These are phyloP conservation scores for Trichosporon coremiiforme DNA, from an alignment of 1,284 basidiomycete genomes.

Conservation along the genomic window DNA sequence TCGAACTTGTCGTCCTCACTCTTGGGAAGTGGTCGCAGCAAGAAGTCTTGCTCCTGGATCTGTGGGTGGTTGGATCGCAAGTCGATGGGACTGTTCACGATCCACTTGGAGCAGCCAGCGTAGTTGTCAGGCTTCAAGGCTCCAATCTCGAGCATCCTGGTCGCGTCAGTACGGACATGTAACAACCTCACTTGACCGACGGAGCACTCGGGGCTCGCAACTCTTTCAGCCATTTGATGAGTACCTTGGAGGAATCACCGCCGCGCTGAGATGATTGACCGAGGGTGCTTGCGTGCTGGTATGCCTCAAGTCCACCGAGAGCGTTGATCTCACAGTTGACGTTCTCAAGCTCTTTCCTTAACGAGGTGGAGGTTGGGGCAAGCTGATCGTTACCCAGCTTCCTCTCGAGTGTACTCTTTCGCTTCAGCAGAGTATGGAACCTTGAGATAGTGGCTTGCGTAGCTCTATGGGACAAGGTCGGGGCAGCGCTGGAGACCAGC, in stretches of 20 bases:
- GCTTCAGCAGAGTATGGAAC: slow-evolving; percentile 54
- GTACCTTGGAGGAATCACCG: slow-evolving; percentile 77
- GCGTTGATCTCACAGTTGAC: slow-evolving; percentile 66
- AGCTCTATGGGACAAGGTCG: slow-evolving; percentile 37
- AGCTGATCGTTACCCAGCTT: slow-evolving; percentile 21
- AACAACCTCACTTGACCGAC: slow-evolving; percentile 8
- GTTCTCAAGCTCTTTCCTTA: slow-evolving; percentile 53
- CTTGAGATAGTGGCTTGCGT: slow-evolving; percentile 51
- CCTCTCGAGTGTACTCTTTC: slow-evolving; percentile 37
- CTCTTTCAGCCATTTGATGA: slow-evolving; percentile 72
- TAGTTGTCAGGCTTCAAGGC: slow-evolving; percentile 83
- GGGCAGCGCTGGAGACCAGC: slow-evolving; percentile 12
- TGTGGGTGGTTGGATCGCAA: slow-evolving; percentile 74
- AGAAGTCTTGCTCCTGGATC: slow-evolving; percentile 79
- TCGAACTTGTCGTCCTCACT: slow-evolving; percentile 65
- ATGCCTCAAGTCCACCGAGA: slow-evolving; percentile 73
- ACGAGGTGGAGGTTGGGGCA: no score
- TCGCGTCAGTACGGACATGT: not conserved
- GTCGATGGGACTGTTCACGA: slow-evolving; percentile 73
- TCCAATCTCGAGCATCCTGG: slow-evolving; percentile 79
- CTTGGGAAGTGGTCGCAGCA: slow-evolving; percentile 57
- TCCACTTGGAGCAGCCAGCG: slow-evolving; percentile 66
- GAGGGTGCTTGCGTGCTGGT: slow-evolving; percentile 76
- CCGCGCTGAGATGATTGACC: slow-evolving; percentile 78
- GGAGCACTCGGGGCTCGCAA: slow-evolving; percentile 44